Percentiles rank a stretch among this genome's conserved stretches.
phyloP scores from a whole-genome alignment of 108 stramenopile species.

The Cylindrotheca fusiformis region DNA sequence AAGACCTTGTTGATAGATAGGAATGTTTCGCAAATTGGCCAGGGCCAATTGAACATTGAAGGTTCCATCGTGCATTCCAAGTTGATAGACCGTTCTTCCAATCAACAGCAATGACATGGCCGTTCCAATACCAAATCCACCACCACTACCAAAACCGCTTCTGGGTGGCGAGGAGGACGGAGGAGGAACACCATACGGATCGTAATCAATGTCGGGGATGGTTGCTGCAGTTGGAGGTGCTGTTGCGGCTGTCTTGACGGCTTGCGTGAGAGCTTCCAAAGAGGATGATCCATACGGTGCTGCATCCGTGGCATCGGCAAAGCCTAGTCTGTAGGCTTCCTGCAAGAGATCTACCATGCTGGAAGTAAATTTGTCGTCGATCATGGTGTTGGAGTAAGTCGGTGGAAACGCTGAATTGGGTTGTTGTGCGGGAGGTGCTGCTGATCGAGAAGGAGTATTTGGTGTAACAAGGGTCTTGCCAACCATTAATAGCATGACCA shows the following conservation, averaged over 20 bases:
- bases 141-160: too few relatives aligned
- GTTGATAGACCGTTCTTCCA: constrained; percentile 12
- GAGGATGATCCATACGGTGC: constrained; percentile 30
- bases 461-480: not conserved
- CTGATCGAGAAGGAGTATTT: not conserved
- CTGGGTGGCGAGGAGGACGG: not conserved
- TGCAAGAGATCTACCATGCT: constrained; percentile 3
- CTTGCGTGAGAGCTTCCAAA: not conserved
- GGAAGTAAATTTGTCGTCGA: not conserved
- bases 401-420: too few relatives aligned
- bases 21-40: constrained; percentile 17
- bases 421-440: too few relatives aligned
- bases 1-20: constrained; percentile 18
- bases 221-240: constrained; percentile 2
- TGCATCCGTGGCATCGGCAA: constrained; percentile 37
- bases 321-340: constrained; percentile 44
- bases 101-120: constrained; percentile 26
- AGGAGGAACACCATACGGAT: not conserved
- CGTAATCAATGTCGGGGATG: constrained; percentile 1
- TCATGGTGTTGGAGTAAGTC: not conserved
- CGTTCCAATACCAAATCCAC: constrained; percentile 13
- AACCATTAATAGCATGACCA: constrained; percentile 8
- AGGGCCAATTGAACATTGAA: constrained; percentile 3
- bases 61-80: constrained; percentile 19
- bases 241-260: not conserved